Conservation (phyloP, 768 basidiomycete species). For the Suillus weaverae region DNA sequence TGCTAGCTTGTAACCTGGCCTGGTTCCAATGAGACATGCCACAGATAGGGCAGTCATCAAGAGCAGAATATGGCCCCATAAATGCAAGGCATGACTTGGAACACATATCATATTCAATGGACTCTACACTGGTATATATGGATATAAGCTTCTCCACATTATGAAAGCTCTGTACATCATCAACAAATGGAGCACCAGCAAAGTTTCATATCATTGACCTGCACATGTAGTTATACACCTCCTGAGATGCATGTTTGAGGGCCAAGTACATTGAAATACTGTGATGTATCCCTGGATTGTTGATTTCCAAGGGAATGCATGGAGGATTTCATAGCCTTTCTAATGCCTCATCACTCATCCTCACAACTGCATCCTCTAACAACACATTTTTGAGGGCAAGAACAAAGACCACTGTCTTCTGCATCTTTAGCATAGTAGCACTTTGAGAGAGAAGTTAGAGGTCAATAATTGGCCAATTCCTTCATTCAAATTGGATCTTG, state of each 20-base stretch:
- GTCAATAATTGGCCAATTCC: background rate
- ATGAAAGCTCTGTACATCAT: conserved; percentile 26
- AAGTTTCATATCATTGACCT: conserved; percentile 19
- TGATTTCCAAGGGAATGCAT: background rate
- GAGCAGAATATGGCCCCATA: conserved; percentile 35
- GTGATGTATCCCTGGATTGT: background rate
- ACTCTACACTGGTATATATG: conserved; percentile 29
- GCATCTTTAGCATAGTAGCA: background rate
- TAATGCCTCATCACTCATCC: background rate
- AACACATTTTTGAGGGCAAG: background rate
- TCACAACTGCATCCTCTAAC: background rate
- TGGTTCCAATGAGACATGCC: conserved; percentile 29
- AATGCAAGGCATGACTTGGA: conserved; percentile 40
- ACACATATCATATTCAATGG: conserved; percentile 43
- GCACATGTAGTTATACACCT: conserved; percentile 28
- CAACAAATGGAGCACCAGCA: background rate
- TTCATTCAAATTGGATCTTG: too few relatives aligned
- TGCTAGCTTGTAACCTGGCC: background rate
- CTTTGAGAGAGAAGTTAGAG: background rate
- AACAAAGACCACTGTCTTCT: background rate
- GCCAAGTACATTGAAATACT: background rate
- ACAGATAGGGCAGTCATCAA: conserved; percentile 35
- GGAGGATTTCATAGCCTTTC: background rate
- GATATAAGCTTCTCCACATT: conserved; percentile 10
- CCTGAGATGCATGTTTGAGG: conserved; percentile 29